Conservation (phyloP, 805 yeast genomes). For the Wickerhamiella australiensis region DNA sequence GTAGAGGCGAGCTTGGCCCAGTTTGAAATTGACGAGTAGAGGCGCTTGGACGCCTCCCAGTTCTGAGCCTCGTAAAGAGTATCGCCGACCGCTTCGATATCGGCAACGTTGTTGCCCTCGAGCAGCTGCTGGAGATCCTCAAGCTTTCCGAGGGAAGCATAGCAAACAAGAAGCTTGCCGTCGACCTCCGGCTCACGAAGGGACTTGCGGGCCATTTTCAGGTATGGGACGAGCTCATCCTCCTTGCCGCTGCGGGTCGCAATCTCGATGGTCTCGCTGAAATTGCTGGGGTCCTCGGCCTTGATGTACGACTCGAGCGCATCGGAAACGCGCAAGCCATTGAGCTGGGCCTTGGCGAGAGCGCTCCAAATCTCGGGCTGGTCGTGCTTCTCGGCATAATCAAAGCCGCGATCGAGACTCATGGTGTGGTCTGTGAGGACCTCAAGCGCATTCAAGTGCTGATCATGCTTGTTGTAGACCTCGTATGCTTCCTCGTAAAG, state of each 20-base stretch:
- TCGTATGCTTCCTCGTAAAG: conserved; percentile 89
- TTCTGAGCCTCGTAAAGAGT: conserved; percentile 66
- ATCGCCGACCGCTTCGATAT: conserved; percentile 85
- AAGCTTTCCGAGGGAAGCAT: conserved; percentile 65
- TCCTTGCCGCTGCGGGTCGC: conserved; percentile 93
- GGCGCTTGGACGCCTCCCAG: conserved; percentile 84
- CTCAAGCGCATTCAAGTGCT: conserved; percentile 65
- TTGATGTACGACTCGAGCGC: conserved; percentile 84
- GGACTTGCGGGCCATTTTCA: conserved; percentile 83
- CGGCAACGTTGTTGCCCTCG: conserved; percentile 83
- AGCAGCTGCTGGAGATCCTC: conserved; percentile 76
- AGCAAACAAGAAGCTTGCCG: conserved; percentile 78
- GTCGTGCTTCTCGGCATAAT: conserved; percentile 82
- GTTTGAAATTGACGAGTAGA: conserved; percentile 76
- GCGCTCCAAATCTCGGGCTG: conserved; percentile 85
- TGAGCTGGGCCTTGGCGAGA: conserved; percentile 89
- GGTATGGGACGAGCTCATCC: conserved; percentile 78
- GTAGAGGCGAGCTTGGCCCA: conserved; percentile 96
- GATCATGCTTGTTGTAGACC: conserved; percentile 74
- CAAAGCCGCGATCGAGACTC: conserved; percentile 90
- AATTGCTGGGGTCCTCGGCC: conserved; percentile 86
- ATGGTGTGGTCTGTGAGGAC: conserved; percentile 86
- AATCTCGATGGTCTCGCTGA: conserved; percentile 81
- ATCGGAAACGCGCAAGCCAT: conserved; percentile 83
- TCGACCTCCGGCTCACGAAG: conserved; percentile 87